Conservation (phyloP, 345 rosid species). For the Chamaenerion angustifolium region DNA sequence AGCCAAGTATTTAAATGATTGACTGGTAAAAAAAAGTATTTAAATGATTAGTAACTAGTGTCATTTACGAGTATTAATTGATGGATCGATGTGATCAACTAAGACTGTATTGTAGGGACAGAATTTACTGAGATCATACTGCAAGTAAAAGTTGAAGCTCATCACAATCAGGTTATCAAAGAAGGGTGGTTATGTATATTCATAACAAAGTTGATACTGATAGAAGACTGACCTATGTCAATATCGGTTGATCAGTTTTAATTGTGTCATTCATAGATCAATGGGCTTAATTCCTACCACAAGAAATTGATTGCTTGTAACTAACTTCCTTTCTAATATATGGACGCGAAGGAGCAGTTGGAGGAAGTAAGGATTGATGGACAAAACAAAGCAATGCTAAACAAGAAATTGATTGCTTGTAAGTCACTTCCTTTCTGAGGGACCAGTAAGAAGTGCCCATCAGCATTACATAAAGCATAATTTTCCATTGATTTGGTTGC, state of each 20-base stretch:
- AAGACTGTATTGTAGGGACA: constrained; percentile 93
- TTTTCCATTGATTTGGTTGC: constrained; percentile 85
- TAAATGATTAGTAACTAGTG: neutral
- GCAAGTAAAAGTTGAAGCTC: constrained; percentile 10
- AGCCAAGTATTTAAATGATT: no score
- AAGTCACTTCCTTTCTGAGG: constrained; percentile 88
- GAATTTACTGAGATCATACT: constrained; percentile 86
- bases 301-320: no score
- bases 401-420: neutral
- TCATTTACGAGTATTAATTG: constrained; percentile 65
- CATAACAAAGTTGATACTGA: no score
- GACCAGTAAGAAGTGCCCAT: constrained; percentile 90
- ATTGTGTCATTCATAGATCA: no score
- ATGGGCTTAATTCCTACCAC: no score
- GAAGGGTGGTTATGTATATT: neutral
- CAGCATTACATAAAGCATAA: constrained; percentile 80
- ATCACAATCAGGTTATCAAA: neutral
- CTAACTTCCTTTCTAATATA: no score
- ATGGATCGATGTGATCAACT: constrained; percentile 85
- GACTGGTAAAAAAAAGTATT: no score
- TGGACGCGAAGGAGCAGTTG: no score
- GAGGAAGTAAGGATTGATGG: no score
- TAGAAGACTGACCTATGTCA: no score
- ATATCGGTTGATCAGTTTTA: no score
- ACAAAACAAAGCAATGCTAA: no score